Base-by-base conservation (phyloP, 2,329 filamentous ascomycete genomes). In the Chalara sp. region DNA sequence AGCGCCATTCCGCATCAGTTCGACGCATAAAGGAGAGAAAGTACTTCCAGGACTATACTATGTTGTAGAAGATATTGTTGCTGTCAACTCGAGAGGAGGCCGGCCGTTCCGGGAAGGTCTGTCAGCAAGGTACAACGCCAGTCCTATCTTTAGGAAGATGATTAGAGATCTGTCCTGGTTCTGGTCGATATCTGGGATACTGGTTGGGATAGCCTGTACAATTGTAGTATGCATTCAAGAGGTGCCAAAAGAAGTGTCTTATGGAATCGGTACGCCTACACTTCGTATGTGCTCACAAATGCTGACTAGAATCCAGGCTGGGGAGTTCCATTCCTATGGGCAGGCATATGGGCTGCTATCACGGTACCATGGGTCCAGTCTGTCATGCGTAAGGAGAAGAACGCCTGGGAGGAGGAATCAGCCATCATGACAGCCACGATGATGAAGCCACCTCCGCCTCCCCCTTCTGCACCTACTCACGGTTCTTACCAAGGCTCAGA, bases 41-140 rank as follows among this genome's bases (percentile, higher is more conserved):
- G 48, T 44, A 29, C 46, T 48, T n/a, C 53, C 53, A 1, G 48
- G 48, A 29, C 42, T 44, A 2, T 55, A 55, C 30, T 55, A 55
- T 33, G 40, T 55, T 6, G 33, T 50, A 6, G 50, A 55, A 46
- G 53, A 55, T 44, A 48, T 55, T 32, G 46, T 55, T 1, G 50
- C 53, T 4, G 53, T 55, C 11, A 46, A 55, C 47, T 47, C 53
- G 11, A 43, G 42, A 3, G 44, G 48, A 31, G 33, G 12, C 13
- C 13, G 47, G 32, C 7, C 3, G n/a, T 55, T 32, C 46, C 30
- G 53, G 13, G 47, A 50, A 28, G 50, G 48, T 31, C 40, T 50
- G n/a, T 8, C n/a, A 30, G 45, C 31, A 11, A 43, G 53, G 35
- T 55, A 47, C 35, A 48, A 48, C n/a, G 44, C 47, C 5, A 44